A percentile compares a stretch with the other conserved stretches of the same genome.
phyloP scores from a whole-genome alignment of 345 rosid species.

The Moricandia arvensis region DNA sequence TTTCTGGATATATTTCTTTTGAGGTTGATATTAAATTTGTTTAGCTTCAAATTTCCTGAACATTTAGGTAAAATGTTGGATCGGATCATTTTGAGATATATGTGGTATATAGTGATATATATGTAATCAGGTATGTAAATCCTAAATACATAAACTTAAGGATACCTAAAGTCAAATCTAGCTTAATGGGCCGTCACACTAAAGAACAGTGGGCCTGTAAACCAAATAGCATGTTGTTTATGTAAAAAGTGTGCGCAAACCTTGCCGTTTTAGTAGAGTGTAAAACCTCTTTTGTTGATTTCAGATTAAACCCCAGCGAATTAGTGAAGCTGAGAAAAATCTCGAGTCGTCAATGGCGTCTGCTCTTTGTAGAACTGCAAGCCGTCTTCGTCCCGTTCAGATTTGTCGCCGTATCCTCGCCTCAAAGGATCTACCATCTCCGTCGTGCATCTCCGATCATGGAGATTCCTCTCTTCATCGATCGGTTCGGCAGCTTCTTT shows the following conservation, averaged over 20 bases:
- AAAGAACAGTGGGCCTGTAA: background rate
- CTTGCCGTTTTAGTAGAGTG: constrained; percentile 8
- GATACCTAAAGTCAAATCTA: too few relatives aligned
- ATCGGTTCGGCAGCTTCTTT: constrained; percentile 40
- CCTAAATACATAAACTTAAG: too few relatives aligned
- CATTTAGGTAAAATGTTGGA: too few relatives aligned
- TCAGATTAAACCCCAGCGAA: background rate
- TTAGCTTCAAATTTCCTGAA: too few relatives aligned
- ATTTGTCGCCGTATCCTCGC: constrained; percentile 19
- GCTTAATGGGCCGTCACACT: background rate
- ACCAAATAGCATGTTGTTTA: background rate
- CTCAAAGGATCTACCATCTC: constrained; percentile 19
- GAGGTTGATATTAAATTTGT: too few relatives aligned
- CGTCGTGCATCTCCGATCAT: too few relatives aligned
- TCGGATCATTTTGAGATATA: too few relatives aligned
- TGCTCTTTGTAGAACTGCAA: constrained; percentile 45
- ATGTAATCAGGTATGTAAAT: too few relatives aligned
- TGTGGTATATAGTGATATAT: too few relatives aligned
- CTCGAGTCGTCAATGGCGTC: constrained; percentile 58
- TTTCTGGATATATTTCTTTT: too few relatives aligned
- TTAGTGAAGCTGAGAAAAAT: background rate
- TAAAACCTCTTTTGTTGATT: background rate
- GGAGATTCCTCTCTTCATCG: constrained; percentile 32
- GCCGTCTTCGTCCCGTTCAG: constrained; percentile 37
- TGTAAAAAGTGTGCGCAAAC: background rate